Percentiles rank a stretch among this genome's conserved stretches.
Conservation (phyloP, 768 basidiomycete species). For the Leucocoprinus leucothites region DNA sequence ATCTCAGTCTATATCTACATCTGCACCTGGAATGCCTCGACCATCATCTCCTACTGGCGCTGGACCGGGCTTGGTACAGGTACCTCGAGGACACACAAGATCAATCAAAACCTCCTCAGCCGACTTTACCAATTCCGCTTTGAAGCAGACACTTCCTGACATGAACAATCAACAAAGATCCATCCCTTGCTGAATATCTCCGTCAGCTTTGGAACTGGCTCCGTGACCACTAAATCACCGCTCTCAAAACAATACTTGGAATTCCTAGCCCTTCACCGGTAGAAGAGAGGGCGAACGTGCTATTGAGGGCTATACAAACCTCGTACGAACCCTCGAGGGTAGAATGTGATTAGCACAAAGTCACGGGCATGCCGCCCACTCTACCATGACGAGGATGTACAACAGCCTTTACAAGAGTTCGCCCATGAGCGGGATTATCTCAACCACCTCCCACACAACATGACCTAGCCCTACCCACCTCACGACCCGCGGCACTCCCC, state of each 20-base stretch:
- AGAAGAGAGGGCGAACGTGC: slow-evolving; percentile 64
- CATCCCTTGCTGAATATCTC: too few species aligned
- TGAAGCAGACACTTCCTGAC: too few species aligned
- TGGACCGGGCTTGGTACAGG: too few species aligned
- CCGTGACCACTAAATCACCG: too few species aligned
- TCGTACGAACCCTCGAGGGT: slow-evolving; percentile 64
- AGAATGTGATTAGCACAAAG: slow-evolving; percentile 21
- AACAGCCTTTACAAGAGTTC: slow-evolving; percentile 47
- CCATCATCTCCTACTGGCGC: neutral
- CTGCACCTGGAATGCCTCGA: neutral
- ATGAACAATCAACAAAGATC: too few species aligned
- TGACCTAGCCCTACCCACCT: slow-evolving; percentile 40
- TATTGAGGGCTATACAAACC: slow-evolving; percentile 70
- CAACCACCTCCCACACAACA: slow-evolving; percentile 40
- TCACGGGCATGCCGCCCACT: neutral
- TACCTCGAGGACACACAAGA: too few species aligned
- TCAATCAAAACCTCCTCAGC: too few species aligned
- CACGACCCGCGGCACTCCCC: slow-evolving; percentile 44
- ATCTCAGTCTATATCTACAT: neutral
- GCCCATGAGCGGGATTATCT: slow-evolving; percentile 39
- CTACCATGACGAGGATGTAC: slow-evolving; percentile 33
- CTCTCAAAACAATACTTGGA: too few species aligned
- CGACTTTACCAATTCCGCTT: too few species aligned
- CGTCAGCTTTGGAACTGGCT: too few species aligned
- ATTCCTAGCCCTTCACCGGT: too few species aligned